Evolutionary conservation across 306 rosid genomes (phyloP).

Genomic region (Potentilla sterilis): DNA sequence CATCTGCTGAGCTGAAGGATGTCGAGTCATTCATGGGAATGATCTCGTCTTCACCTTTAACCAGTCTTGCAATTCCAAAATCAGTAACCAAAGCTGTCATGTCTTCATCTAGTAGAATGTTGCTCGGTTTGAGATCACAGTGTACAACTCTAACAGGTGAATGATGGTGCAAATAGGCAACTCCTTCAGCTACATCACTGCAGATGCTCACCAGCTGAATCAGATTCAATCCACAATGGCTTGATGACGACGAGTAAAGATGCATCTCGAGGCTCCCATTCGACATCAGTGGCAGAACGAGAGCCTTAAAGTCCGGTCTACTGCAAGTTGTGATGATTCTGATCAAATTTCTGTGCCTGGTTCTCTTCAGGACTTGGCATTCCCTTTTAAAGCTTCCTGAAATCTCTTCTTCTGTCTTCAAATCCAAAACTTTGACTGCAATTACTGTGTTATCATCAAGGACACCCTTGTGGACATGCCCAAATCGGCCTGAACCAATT

Average conservation of each 20-base stretch:
- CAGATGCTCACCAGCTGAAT: constrained; percentile 71
- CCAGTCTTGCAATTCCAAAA: constrained; percentile 82
- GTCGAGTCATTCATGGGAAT: constrained; percentile 28
- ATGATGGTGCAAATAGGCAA: constrained; percentile 82
- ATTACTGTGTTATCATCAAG: constrained; percentile 66
- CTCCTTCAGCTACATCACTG: constrained; percentile 83
- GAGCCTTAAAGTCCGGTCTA: constrained; percentile 74
- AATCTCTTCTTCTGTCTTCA: constrained; percentile 44
- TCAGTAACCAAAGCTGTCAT: constrained; percentile 85
- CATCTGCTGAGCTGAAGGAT: constrained; percentile 64
- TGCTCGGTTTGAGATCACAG: constrained; percentile 92
- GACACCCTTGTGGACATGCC: constrained; percentile 77
- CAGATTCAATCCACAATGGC: constrained; percentile 43
- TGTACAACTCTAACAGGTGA: constrained; percentile 80
- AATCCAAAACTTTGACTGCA: constrained; percentile 78
- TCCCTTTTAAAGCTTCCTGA: constrained; percentile 79
- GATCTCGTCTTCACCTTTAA: constrained; percentile 39
- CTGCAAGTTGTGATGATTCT: constrained; percentile 80
- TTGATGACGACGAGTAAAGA: constrained; percentile 44
- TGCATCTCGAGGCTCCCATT: constrained; percentile 88
- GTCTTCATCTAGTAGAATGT: constrained; percentile 79
- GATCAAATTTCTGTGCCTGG: constrained; percentile 79
- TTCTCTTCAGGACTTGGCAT: constrained; percentile 63
- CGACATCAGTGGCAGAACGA: constrained; percentile 85
- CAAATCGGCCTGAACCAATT: constrained; percentile 82